Evolutionary conservation across 176 grass and related monocot genomes (phyloP).

Genomic region (Juncus effusus): DNA sequence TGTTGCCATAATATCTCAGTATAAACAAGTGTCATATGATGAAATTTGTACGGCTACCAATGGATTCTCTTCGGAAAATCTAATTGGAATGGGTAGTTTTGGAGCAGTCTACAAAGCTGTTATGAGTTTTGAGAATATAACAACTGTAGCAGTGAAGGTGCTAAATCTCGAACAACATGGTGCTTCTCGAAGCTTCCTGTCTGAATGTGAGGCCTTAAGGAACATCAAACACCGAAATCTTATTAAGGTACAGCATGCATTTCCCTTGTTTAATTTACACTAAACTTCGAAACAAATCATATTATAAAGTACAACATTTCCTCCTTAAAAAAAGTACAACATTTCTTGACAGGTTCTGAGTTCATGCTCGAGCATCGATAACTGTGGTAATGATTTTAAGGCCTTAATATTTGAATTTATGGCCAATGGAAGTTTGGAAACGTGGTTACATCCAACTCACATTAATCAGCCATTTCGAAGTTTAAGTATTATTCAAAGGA

Average conservation of each 20-base stretch:
- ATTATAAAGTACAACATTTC: neutral
- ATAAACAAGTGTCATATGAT: conserved; percentile 33
- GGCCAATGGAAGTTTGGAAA: too few species aligned
- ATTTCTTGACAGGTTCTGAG: conserved; percentile 16
- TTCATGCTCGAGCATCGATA: neutral
- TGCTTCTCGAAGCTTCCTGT: conserved; percentile 31
- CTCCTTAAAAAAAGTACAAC: conserved; percentile 15
- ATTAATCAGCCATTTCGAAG: too few species aligned
- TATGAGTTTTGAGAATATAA: conserved; percentile 14
- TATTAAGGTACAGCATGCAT: conserved; percentile 19
- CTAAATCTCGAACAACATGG: conserved; percentile 39
- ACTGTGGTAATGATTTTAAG: too few species aligned
- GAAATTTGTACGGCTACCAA: conserved; percentile 38
- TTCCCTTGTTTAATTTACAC: neutral
- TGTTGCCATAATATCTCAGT: conserved; percentile 1
- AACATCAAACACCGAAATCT: conserved; percentile 39
- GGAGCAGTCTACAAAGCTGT: conserved; percentile 40
- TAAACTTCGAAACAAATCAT: neutral
- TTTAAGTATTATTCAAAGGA: too few species aligned
- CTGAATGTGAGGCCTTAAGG: conserved; percentile 40
- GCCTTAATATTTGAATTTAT: too few species aligned
- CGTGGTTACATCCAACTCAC: too few species aligned
- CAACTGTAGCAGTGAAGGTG: conserved; percentile 41
- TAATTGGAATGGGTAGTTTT: conserved; percentile 24
- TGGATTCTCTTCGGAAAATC: conserved; percentile 28